A percentile compares a stretch with the other conserved stretches of the same genome.
Conservation (phyloP, 352 stramenopile species). For the Saprolegnia diclina region DNA sequence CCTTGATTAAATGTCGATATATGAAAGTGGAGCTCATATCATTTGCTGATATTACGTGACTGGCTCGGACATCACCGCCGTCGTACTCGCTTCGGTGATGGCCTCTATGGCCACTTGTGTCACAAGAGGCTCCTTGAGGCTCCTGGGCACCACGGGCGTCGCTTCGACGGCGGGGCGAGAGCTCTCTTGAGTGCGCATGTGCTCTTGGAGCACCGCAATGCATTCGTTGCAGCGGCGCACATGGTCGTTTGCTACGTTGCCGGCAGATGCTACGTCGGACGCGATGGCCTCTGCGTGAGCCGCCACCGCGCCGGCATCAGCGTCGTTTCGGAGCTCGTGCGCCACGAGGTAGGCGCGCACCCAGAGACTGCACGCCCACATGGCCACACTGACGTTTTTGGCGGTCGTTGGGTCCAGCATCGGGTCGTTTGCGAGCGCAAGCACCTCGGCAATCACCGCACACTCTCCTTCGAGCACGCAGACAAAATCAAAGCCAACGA, state of each 20-base stretch:
- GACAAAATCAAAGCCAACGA: background rate
- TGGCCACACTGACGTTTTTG: background rate
- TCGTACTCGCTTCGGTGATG: too few relatives aligned
- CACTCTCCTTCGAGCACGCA: background rate
- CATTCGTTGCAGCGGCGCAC: background rate
- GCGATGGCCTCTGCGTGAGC: background rate
- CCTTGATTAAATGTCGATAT: too few relatives aligned
- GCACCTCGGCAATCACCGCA: background rate
- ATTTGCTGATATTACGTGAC: too few relatives aligned
- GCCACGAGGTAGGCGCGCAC: slow-evolving; percentile 8
- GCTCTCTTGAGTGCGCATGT: too few relatives aligned
- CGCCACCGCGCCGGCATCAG: background rate
- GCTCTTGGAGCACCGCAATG: background rate
- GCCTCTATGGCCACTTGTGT: too few relatives aligned
- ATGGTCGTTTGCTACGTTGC: background rate
- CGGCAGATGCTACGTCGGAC: background rate
- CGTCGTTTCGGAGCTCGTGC: background rate
- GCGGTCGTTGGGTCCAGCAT: background rate
- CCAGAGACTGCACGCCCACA: slow-evolving; percentile 13
- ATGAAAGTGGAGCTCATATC: too few relatives aligned
- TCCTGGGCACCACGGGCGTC: too few relatives aligned
- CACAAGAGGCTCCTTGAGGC: too few relatives aligned
- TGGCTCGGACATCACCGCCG: too few relatives aligned
- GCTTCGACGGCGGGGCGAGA: too few relatives aligned
- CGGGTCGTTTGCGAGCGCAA: background rate